Conservation (phyloP, 2,329 filamentous ascomycete genomes). For the Ascochyta lentis region DNA sequence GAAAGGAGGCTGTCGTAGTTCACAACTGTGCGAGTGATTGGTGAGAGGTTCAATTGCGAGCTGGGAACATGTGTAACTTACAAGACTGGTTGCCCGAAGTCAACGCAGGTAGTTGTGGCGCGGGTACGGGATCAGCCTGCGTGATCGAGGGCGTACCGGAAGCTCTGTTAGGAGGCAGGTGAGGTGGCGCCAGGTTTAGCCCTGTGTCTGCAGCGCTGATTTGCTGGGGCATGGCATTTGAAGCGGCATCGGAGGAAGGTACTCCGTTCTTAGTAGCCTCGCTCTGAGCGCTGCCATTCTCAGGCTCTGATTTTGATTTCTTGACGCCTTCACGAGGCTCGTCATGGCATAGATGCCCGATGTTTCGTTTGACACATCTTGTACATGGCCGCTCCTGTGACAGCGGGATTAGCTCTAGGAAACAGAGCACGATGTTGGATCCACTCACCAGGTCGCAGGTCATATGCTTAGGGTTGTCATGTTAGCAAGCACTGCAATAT, state of each 20-base stretch:
- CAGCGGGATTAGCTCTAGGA: constrained; percentile 46
- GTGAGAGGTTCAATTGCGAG: constrained; percentile 29
- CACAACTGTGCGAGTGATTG: constrained; percentile 63
- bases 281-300: constrained; percentile 42
- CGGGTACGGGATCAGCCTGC: constrained; percentile 72
- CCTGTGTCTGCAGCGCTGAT: constrained; percentile 45
- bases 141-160: constrained; percentile 67
- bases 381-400: constrained; percentile 91
- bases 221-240: constrained; percentile 37
- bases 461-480: constrained; percentile 54
- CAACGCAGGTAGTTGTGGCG: constrained; percentile 68
- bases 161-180: constrained; percentile 42
- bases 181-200: constrained; percentile 48
- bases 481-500: constrained; percentile 43
- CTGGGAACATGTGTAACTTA: constrained; percentile 60
- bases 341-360: constrained; percentile 97
- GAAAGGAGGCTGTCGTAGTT: constrained; percentile 84
- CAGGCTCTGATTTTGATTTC: constrained; percentile 70
- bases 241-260: constrained; percentile 37
- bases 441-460: constrained; percentile 59
- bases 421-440: constrained; percentile 11
- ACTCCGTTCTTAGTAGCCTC: constrained; percentile 40
- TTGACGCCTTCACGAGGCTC: constrained; percentile 87
- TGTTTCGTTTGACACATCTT: constrained; percentile 97
- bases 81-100: constrained; percentile 74